A percentile compares a stretch with the other conserved stretches of the same genome.
Evolutionary conservation across 164 flowering plant genomes (phyloP).

Genomic region (Buxus sempervirens): DNA sequence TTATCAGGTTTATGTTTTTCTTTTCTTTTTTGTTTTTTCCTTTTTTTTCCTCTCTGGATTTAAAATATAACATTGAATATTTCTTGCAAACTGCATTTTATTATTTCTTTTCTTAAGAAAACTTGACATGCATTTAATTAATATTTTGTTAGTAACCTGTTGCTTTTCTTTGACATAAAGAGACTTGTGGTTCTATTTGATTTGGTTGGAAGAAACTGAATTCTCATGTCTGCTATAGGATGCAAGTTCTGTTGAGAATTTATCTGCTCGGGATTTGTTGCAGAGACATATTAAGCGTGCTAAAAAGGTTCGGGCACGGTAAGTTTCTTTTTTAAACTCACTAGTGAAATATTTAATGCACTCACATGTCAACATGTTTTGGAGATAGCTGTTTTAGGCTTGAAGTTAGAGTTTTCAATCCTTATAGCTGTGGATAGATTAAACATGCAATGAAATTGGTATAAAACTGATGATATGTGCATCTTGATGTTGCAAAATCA

Average conservation of each 20-base stretch:
- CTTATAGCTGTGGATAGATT: not conserved
- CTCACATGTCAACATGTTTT: not conserved
- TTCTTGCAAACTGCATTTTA: not conserved
- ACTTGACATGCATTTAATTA: not conserved
- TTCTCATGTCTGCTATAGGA: not conserved
- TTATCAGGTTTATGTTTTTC: not conserved
- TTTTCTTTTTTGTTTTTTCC: too few relatives aligned
- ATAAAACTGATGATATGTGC: too few relatives aligned
- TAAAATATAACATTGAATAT: not conserved
- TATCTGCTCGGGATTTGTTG: conserved; percentile 27
- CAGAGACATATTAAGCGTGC: conserved; percentile 71
- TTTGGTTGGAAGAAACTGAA: not conserved
- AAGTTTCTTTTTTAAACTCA: conserved; percentile 7
- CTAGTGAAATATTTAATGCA: not conserved
- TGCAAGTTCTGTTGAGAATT: not conserved
- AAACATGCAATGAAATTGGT: too few relatives aligned
- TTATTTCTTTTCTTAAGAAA: not conserved
- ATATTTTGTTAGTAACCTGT: not conserved
- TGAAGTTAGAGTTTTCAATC: not conserved
- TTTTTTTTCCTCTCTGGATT: too few relatives aligned
- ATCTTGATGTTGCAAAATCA: too few relatives aligned
- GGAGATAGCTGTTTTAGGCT: not conserved
- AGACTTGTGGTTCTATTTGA: not conserved
- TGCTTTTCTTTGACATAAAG: not conserved
- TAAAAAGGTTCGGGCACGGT: conserved; percentile 72